Base-by-base conservation (phyloP, 495 filamentous ascomycete species). In the Podospora sp. region DNA sequence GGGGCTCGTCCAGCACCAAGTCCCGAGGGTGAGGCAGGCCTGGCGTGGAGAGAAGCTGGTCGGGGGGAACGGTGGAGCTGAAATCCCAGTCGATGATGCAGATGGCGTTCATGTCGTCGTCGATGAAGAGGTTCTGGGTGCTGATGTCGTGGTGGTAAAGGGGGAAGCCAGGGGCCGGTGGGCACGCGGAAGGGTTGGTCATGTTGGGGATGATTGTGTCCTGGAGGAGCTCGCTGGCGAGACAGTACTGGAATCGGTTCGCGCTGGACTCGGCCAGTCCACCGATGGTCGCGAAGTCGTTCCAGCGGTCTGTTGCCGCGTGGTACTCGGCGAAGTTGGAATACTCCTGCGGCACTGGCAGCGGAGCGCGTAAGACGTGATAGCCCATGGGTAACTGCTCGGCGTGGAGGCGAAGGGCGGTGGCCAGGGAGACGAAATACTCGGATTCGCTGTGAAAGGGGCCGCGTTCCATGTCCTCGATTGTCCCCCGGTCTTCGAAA, bases 241-340 rank as follows among this genome's bases (percentile, higher is more conserved):
- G 69, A 11, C 72, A 68, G 60, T 78, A 81, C 25, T 58, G 78
- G 75, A 46, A 77, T 60, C 68, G 68, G 69, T 65, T 78, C 75
- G 22, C 71, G 64, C 36, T 74, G 46, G 0, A 66, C 56, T 78
- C 72, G 20, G 64, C 72, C 63, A 77, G 79, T 29, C 24, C 1
- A 59, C 75, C 73, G 22, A 77, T 27, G 18, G 74, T 52, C 51
- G 74, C 68, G 36, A 77, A 81, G 46, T 81, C 71, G 65, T 67
- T 69, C 71, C 71, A 72, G 12, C 64, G 60, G 33, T 35, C 21
- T 26, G 35, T 62, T 36, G 68, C 71, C 22, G 62, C 40, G 27
- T 40, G 16, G 46, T 68, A 67, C 16, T 21, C 56, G 61, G 27
- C 16, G 22, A 52, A 62, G n/a, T 11, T 64, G 27, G 59, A 18